Percentiles rank a stretch among this genome's conserved stretches.
Evolutionary conservation across 345 rosid genomes (phyloP).

Genomic region (Salix caprea): DNA sequence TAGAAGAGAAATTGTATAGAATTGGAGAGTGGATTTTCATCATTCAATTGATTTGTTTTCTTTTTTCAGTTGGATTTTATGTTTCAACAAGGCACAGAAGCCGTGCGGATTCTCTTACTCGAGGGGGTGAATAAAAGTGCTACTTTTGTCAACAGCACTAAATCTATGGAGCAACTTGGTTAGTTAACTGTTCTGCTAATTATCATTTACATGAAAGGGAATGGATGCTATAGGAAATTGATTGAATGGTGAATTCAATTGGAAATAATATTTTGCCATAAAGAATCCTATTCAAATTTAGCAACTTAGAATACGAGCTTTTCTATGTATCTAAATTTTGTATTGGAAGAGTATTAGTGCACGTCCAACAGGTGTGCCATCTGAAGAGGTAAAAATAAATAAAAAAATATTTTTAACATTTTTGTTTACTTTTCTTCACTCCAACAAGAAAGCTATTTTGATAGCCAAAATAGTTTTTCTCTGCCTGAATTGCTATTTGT

Average conservation of each 20-base stretch:
- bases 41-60: background rate
- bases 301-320: background rate
- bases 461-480: too few species aligned
- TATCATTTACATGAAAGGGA: background rate
- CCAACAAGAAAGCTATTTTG: too few species aligned
- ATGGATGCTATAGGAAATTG: background rate
- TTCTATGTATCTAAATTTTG: too few species aligned
- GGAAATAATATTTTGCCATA: too few species aligned
- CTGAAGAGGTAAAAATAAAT: too few species aligned
- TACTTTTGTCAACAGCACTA: slow-evolving; percentile 66
- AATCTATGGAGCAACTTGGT: slow-evolving; percentile 50
- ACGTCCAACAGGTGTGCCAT: too few species aligned
- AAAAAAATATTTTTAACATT: too few species aligned
- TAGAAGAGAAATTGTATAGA: background rate
- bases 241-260: background rate
- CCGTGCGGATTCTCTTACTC: slow-evolving; percentile 59
- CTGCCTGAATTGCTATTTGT: too few species aligned
- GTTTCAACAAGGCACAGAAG: slow-evolving; percentile 61
- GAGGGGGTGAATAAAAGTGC: slow-evolving; percentile 84
- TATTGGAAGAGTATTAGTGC: background rate
- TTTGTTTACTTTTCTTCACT: too few species aligned
- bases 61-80: slow-evolving; percentile 69
- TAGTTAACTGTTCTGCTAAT: background rate
- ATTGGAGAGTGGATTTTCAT: background rate
- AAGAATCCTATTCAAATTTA: background rate